These are phyloP conservation scores for Kazachstania sp. DNA, from an alignment of 1,139 yeast genomes.

Conservation along the genomic window DNA sequence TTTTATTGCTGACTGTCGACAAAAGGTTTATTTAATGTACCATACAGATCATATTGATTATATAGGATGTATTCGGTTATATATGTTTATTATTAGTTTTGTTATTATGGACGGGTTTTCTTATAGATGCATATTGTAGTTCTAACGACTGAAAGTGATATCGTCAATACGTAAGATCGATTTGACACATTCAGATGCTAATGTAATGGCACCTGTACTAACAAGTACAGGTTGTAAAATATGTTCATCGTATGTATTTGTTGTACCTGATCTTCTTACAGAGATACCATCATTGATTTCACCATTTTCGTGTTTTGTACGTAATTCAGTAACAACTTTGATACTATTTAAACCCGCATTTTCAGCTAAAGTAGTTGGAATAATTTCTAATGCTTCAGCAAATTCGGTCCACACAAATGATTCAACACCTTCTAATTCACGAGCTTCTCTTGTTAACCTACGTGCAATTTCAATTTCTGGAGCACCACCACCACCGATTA, in stretches of 20 bases:
- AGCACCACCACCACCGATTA: constrained; percentile 99
- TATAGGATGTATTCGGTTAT: not conserved
- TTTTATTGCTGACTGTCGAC: too few relatives aligned
- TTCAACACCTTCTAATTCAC: constrained; percentile 77
- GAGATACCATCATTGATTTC: constrained; percentile 93
- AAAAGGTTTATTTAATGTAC: too few relatives aligned
- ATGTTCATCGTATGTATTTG: constrained; percentile 87
- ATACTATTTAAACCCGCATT: constrained; percentile 96
- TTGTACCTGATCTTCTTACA: constrained; percentile 87
- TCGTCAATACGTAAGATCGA: constrained; percentile 94
- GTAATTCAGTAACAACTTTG: constrained; percentile 87
- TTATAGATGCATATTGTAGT: not conserved
- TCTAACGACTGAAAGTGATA: constrained; percentile 68
- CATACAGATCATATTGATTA: too few relatives aligned
- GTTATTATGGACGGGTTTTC: too few relatives aligned
- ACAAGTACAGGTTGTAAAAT: constrained; percentile 95
- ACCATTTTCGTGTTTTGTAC: constrained; percentile 86
- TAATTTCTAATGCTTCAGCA: constrained; percentile 91
- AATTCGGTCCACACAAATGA: constrained; percentile 93
- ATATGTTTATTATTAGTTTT: not conserved
- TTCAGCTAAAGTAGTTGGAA: constrained; percentile 95
- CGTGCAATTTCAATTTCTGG: constrained; percentile 94
- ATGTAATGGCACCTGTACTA: constrained; percentile 82
- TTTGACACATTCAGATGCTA: constrained; percentile 95
- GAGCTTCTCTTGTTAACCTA: constrained; percentile 67